A percentile compares a stretch with the other conserved stretches of the same genome.
Conservation (phyloP, 148 eudicot genomes). For the Rhododendron griersonianum region DNA sequence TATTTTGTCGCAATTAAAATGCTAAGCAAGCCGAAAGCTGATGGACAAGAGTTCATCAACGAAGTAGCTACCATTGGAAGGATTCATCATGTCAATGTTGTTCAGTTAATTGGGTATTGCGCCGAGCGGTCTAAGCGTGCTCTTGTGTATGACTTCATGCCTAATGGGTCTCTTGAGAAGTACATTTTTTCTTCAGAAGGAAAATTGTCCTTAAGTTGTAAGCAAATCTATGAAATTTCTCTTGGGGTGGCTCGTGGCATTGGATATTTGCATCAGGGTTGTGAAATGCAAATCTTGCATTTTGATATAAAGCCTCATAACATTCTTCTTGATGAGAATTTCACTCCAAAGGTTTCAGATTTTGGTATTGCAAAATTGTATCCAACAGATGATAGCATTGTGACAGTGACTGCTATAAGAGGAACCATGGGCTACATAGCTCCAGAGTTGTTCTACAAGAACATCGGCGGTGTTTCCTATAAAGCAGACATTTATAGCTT, state of each 20-base stretch:
- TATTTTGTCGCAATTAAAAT: conserved; percentile 10
- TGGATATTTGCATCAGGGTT: conserved; percentile 18
- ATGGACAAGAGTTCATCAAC: conserved; percentile 20
- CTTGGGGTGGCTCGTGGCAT: conserved; percentile 22
- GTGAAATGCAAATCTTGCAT: conserved; percentile 21
- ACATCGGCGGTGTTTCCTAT: conserved; percentile 8
- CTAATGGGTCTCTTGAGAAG: conserved; percentile 25
- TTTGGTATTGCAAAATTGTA: conserved; percentile 21
- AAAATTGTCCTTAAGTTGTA: background rate
- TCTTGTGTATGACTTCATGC: conserved; percentile 24
- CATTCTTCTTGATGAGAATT: conserved; percentile 21
- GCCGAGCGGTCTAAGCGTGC: conserved; percentile 13
- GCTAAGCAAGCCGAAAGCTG: background rate
- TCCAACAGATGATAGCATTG: conserved; percentile 10
- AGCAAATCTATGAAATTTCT: conserved; percentile 14
- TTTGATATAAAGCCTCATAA: conserved; percentile 25
- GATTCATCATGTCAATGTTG: conserved; percentile 22
- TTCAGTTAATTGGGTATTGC: conserved; percentile 14
- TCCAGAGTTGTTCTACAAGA: conserved; percentile 11
- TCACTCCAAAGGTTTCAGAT: conserved; percentile 22
- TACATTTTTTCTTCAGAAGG: background rate
- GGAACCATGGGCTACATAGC: conserved; percentile 10
- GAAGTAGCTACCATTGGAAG: conserved; percentile 25
- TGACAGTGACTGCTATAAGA: conserved; percentile 12
- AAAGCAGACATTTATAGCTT: conserved; percentile 11